These are phyloP conservation scores for Malbranchea cinnamomea DNA, from an alignment of 2,329 filamentous ascomycete species.

Conservation along the genomic window DNA sequence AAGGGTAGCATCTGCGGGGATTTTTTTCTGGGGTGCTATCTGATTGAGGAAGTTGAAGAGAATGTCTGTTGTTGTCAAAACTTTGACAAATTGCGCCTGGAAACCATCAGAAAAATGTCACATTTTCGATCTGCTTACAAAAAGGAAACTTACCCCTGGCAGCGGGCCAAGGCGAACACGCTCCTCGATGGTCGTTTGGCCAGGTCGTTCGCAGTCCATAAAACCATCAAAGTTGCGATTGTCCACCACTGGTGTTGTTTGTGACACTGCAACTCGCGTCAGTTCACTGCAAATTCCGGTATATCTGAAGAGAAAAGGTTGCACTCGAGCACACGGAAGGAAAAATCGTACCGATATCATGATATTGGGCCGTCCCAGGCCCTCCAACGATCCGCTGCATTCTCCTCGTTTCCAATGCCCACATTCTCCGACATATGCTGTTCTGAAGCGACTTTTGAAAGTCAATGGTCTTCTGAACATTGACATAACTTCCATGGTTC, in stretches of 20 bases:
- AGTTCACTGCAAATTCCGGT: slow-evolving; percentile 1
- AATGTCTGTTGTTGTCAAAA: slow-evolving; percentile 19
- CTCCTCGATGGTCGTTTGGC: slow-evolving; percentile 22
- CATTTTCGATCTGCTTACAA: background rate
- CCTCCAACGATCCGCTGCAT: slow-evolving; percentile 26
- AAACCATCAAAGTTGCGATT: slow-evolving; percentile 25
- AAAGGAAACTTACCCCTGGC: slow-evolving; percentile 18
- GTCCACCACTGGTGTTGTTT: slow-evolving; percentile 18
- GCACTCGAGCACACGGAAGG: background rate
- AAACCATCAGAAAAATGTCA: slow-evolving; percentile 11
- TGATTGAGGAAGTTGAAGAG: slow-evolving; percentile 22
- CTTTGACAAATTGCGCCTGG: slow-evolving; percentile 23
- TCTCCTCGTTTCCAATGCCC: slow-evolving; percentile 27
- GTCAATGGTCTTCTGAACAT: slow-evolving; percentile 28
- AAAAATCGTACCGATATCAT: slow-evolving; percentile 20
- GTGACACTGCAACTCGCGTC: slow-evolving; percentile 16
- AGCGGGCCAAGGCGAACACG: slow-evolving; percentile 24
- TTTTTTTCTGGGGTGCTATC: slow-evolving; percentile 3
- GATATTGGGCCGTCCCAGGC: slow-evolving; percentile 20
- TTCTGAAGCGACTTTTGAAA: slow-evolving; percentile 23
- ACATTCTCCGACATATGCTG: slow-evolving; percentile 29
- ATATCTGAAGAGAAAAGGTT: background rate
- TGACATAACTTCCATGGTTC: slow-evolving; percentile 28
- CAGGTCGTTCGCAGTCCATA: slow-evolving; percentile 25
- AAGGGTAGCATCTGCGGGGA: background rate